Evolutionary conservation across 805 yeast genomes (phyloP), one percentile per base, ranked within the genome.

Genomic region (Pichia manshurica): DNA sequence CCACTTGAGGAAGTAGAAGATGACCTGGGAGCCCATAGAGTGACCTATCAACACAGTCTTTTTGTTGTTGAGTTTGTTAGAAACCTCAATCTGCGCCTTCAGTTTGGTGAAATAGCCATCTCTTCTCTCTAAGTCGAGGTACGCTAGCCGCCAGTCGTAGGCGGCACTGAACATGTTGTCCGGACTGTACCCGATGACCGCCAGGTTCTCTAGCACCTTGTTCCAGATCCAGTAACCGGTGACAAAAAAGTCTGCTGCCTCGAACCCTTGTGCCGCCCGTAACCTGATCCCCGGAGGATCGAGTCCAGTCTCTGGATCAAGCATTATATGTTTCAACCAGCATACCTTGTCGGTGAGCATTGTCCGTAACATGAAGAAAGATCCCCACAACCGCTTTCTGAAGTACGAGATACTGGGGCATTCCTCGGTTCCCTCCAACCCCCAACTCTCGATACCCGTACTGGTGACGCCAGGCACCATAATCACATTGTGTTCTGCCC

Each of bases 201-300:
- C 95, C 54, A 93, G 70, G 59, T 93, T 93, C 65, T 91, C 96
- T n/a, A 93, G 72, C 45, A 93, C 79, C 63, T 93, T 93, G 63
- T 87, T 88, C 99, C 99, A 93, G 58, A 93, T 87, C 99, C 99
- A 93, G 65, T 93, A 93, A 0, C 99, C 99, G 3, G 97, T 87
- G 65, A 93, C 81, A 60, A 93, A 93, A 66, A 88, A 93, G 66
- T 93, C 99, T 0, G 96, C 93, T 1, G 96, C 93, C 58, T 90
- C 97, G 63, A 93, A 87, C 0, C 99, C 99, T 63, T 87, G 96
- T 0, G 96, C 91, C 0, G 98, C 95, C 48, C 99, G 72, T 22
- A 93, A 62, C 56, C 74, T 84, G 56, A 87, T 76, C 45, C 85
- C 77, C 1, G 85, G 84, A 0, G 99, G 99, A 63, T 93, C 99